Evolutionary conservation across 352 stramenopile species (phyloP).

Genomic region (Aphanomyces astaci): DNA sequence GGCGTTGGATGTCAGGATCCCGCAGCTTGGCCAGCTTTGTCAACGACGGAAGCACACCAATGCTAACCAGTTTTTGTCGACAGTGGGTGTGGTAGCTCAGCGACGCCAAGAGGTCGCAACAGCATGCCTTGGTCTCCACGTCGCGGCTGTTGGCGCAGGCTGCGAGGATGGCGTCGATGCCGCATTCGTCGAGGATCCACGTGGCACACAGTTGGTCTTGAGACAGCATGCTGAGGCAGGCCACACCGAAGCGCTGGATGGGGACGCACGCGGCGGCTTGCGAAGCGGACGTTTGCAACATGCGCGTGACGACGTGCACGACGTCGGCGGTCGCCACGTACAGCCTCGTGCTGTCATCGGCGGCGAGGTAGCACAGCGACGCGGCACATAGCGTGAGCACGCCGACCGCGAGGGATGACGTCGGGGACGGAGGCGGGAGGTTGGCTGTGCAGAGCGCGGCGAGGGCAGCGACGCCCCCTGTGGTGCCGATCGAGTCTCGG

Average conservation of each 20-base stretch:
- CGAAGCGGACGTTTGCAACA: slow-evolving; percentile 34
- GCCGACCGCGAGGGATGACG: slow-evolving; percentile 31
- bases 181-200: slow-evolving; percentile 42
- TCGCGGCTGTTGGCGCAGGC: slow-evolving; percentile 57
- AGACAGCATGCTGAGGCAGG: slow-evolving; percentile 60
- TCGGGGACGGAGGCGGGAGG: slow-evolving; percentile 7
- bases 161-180: slow-evolving; percentile 45
- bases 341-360: slow-evolving; percentile 32
- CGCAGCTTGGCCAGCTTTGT: slow-evolving; percentile 47
- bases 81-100: slow-evolving; percentile 63
- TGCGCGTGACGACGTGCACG: slow-evolving; percentile 44
- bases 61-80: slow-evolving; percentile 40
- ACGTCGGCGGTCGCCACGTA: slow-evolving; percentile 44
- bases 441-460: slow-evolving; percentile 36
- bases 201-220: slow-evolving; percentile 54
- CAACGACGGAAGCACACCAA: slow-evolving; percentile 47
- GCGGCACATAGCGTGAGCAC: slow-evolving; percentile 56
- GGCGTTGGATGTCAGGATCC: slow-evolving; percentile 43
- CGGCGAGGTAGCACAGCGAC: slow-evolving; percentile 51
- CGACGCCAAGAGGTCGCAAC: slow-evolving; percentile 66
- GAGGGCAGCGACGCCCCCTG: slow-evolving; percentile 50
- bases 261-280: slow-evolving; percentile 28
- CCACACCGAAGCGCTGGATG: slow-evolving; percentile 63
- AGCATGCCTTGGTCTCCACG: slow-evolving; percentile 56
- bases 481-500: slow-evolving; percentile 37